These are phyloP conservation scores for Talaromyces sp. DNA, from an alignment of 2,329 filamentous ascomycete species.

Conservation along the genomic window DNA sequence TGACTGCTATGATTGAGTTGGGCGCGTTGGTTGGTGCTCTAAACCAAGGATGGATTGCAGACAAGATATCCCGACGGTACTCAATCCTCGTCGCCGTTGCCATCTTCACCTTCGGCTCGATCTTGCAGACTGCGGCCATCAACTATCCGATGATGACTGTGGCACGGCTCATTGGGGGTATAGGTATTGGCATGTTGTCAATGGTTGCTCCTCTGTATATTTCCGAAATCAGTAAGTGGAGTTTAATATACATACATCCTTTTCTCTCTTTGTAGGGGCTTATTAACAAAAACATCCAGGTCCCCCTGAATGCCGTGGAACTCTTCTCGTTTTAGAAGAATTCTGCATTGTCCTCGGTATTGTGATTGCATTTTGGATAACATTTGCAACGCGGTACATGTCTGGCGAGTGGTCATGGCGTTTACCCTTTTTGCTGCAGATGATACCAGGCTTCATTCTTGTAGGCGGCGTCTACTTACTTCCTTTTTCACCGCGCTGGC, in stretches of 20 bases:
- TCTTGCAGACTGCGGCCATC: slow-evolving; percentile 46
- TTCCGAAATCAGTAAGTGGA: slow-evolving; percentile 31
- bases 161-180: slow-evolving; percentile 5
- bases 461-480: slow-evolving; percentile 37
- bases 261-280: background rate
- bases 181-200: slow-evolving; percentile 15
- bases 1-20: slow-evolving; percentile 52
- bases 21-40: slow-evolving; percentile 44
- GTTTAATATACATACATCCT: background rate
- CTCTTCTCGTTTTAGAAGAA: slow-evolving; percentile 39
- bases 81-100: slow-evolving; percentile 47
- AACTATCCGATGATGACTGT: slow-evolving; percentile 46
- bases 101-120: slow-evolving; percentile 48
- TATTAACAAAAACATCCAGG: background rate
- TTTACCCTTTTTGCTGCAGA: slow-evolving; percentile 44
- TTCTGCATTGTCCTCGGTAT: slow-evolving; percentile 38
- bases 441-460: slow-evolving; percentile 35
- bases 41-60: slow-evolving; percentile 47
- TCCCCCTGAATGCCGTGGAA: slow-evolving; percentile 44
- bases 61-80: slow-evolving; percentile 48
- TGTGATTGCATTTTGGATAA: slow-evolving; percentile 38
- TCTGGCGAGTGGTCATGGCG: slow-evolving; percentile 42
- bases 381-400: slow-evolving; percentile 40
- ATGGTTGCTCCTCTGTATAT: slow-evolving; percentile 43
- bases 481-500: slow-evolving; percentile 53